A percentile compares a stretch with the other conserved stretches of the same genome.
These are phyloP conservation scores for Danielozyma ontarioensis DNA, from an alignment of 805 yeast species.

Conservation along the genomic window DNA sequence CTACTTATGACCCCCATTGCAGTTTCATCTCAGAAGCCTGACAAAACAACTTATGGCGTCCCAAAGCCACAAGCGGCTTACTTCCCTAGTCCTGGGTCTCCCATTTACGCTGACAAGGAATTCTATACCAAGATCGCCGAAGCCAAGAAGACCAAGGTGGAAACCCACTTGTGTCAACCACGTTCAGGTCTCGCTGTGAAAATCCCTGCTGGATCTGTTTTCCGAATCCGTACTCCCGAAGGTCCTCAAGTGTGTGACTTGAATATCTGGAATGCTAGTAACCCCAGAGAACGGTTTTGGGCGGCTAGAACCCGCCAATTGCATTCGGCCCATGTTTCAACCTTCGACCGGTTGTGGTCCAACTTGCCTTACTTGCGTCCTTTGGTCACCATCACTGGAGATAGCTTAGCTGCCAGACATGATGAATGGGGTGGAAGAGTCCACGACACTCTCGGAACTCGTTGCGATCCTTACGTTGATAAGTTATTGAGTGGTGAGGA, in stretches of 20 bases:
- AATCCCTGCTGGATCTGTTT: constrained; percentile 56
- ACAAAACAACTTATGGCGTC: constrained; percentile 28
- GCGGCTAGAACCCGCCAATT: constrained; percentile 65
- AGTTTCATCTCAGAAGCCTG: constrained; percentile 26
- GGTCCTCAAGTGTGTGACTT: constrained; percentile 72
- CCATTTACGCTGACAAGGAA: constrained; percentile 44
- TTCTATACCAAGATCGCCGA: constrained; percentile 43
- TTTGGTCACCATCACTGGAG: constrained; percentile 57
- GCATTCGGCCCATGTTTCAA: constrained; percentile 58
- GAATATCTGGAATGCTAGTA: constrained; percentile 57
- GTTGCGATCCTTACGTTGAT: constrained; percentile 69
- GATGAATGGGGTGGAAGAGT: constrained; percentile 64
- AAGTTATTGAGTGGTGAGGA: constrained; percentile 59
- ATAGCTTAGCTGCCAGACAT: constrained; percentile 49
- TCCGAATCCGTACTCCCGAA: constrained; percentile 58
- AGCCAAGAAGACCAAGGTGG: constrained; percentile 39
- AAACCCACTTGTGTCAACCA: constrained; percentile 43
- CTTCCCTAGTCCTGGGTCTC: constrained; percentile 50
- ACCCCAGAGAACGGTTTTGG: constrained; percentile 64
- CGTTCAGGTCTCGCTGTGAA: constrained; percentile 59
- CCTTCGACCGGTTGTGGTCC: constrained; percentile 61
- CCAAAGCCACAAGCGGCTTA: constrained; percentile 52
- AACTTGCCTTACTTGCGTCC: constrained; percentile 63
- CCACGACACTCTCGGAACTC: constrained; percentile 62
- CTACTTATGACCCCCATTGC: background rate